Conservation (phyloP, 768 basidiomycete species). For the Boletus sp. region DNA sequence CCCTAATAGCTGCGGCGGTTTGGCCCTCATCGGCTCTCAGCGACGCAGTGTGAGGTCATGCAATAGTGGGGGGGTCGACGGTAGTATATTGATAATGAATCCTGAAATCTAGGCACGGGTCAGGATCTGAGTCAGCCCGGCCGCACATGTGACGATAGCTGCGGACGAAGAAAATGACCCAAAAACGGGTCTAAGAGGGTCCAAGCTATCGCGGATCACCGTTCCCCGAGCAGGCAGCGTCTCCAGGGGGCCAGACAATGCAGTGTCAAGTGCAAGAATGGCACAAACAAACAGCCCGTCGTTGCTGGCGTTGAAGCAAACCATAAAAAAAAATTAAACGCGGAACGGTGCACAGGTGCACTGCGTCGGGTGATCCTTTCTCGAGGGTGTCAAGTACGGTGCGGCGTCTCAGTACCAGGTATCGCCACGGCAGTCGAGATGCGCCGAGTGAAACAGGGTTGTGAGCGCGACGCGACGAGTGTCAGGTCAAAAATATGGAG, state of each 20-base stretch:
- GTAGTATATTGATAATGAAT: neutral
- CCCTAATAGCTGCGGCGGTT: neutral
- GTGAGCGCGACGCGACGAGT: neutral
- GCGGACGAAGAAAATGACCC: neutral
- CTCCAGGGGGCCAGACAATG: neutral
- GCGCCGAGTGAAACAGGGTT: neutral
- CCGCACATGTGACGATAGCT: neutral
- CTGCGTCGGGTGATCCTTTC: neutral
- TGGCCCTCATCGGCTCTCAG: neutral
- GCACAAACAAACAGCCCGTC: neutral
- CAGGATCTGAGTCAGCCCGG: neutral
- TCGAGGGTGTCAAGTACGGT: neutral
- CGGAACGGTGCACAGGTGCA: neutral
- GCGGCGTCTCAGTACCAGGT: neutral
- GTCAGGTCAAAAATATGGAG: conserved; percentile 1
- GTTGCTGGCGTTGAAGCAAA: neutral
- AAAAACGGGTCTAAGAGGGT: neutral
- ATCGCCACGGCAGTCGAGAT: neutral
- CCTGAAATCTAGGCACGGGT: neutral
- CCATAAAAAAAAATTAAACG: neutral
- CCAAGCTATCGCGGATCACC: neutral
- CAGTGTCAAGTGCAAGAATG: neutral
- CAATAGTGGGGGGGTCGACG: neutral
- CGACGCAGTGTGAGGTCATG: neutral
- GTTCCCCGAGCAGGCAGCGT: neutral